Base-by-base conservation (phyloP, 2,329 filamentous ascomycete genomes). In the Ustilaginoidea virens region DNA sequence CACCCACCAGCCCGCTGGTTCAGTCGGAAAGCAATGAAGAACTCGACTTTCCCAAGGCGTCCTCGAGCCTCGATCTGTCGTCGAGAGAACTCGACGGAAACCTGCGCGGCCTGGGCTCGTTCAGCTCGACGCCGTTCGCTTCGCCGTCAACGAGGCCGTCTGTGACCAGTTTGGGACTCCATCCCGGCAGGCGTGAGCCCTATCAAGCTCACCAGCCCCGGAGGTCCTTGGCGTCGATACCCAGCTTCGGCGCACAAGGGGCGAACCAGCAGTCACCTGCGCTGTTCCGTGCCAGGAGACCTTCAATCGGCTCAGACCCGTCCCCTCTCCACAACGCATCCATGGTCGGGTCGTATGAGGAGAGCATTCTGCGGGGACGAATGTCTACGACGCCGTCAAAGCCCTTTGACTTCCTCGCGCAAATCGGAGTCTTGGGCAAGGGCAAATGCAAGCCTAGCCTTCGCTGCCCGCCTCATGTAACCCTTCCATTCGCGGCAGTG, bases 311-410 rank as follows among this genome's bases (percentile, higher is more conserved):
- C 11, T 74, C 77, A 1, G 86, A 93, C 25, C 58, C 63, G 3
- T 83, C 82, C 3, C 77, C 82, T 4, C 59, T 90, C 17, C 80
- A 87, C 32, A 83, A 92, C 52, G 86, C 87, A 7, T 86, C 86
- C 4, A 92, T 98, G 80, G 87, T 96, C 2, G 90, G 90, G 2
- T 94, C 87, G 2, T 98, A 94, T 42, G 90, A 98, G 53, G 90
- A 98, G 55, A 94, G 85, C 17, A 94, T 98, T 35, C 60, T 98
- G 2, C 74, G 83, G 26, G 90, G 90, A 22, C 74, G 90, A 36
- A 98, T 98, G 90, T 96, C 90, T 17, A 94, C 86, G 2, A 90
- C 77, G 2, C 87, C 90, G 0, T 96, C 87, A 1, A 86, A 81
- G 39, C 87, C 90, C 5, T 60, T 98, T 5, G 77, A 93, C 39